Percentiles rank a stretch among this genome's conserved stretches.
Evolutionary conservation across 768 basidiomycete species (phyloP).

Genomic region (Rhizopogon roseolus): DNA sequence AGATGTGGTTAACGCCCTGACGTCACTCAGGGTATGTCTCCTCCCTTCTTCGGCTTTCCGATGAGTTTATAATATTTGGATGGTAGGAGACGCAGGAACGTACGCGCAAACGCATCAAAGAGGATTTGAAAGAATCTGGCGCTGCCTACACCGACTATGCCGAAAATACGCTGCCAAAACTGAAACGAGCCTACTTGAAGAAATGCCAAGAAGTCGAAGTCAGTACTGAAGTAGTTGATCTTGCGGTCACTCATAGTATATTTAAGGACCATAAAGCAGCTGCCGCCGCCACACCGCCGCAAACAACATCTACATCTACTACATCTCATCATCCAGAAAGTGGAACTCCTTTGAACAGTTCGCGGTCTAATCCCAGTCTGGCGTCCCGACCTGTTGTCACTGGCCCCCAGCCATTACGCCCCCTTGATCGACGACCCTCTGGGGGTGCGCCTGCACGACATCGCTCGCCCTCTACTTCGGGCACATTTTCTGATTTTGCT

Average conservation of each 20-base stretch:
- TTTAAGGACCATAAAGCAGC: conserved; percentile 62
- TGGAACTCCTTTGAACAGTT: conserved; percentile 26
- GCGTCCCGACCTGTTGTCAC: conserved; percentile 53
- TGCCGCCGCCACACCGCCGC: conserved; percentile 30
- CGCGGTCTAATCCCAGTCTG: conserved; percentile 42
- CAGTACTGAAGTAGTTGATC: conserved; percentile 9
- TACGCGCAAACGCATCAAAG: conserved; percentile 87
- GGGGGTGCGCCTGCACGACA: conserved; percentile 46
- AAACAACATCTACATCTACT: conserved; percentile 19
- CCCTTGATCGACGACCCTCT: conserved; percentile 72
- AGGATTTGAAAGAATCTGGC: conserved; percentile 81
- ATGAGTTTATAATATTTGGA: conserved; percentile 1
- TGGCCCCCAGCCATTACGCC: conserved; percentile 69
- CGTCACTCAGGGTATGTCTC: conserved; percentile 53
- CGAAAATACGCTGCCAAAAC: conserved; percentile 71
- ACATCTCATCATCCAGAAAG: conserved; percentile 30
- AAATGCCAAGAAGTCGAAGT: conserved; percentile 90
- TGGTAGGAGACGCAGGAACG: conserved; percentile 83
- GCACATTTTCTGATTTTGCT: conserved; percentile 82
- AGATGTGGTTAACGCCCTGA: conserved; percentile 72
- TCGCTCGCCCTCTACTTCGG: conserved; percentile 78
- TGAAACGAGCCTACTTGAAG: conserved; percentile 76
- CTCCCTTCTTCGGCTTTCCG: not conserved
- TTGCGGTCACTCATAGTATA: conserved; percentile 1
- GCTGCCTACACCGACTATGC: conserved; percentile 76